Percentiles rank a stretch among this genome's conserved stretches.
These are phyloP conservation scores for Coelastrella sp. DNA, from an alignment of 139 green algal species.

Conservation along the genomic window DNA sequence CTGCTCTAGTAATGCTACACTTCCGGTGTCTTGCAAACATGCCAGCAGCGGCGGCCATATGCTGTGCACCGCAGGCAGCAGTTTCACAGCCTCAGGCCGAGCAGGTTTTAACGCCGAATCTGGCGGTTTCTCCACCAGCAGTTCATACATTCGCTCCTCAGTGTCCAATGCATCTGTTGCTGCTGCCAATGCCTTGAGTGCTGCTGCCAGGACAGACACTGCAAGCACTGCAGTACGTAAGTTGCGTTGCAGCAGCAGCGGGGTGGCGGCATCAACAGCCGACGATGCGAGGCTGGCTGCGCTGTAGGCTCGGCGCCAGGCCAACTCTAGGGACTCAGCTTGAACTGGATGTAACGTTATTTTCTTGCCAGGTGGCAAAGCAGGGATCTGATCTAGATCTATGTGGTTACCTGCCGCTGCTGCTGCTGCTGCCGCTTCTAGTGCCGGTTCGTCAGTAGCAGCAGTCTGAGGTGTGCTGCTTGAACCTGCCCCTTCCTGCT, in stretches of 20 bases:
- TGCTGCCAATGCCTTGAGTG: constrained; percentile 65
- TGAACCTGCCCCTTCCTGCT: background rate
- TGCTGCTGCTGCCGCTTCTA: constrained; percentile 9
- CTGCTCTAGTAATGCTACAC: constrained; percentile 59
- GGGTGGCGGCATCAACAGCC: constrained; percentile 65
- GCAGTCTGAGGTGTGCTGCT: background rate
- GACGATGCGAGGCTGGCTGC: constrained; percentile 68
- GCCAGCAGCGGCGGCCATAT: constrained; percentile 73
- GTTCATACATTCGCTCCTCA: constrained; percentile 54
- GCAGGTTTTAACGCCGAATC: constrained; percentile 52
- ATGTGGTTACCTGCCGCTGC: background rate
- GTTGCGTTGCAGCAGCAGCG: constrained; percentile 65
- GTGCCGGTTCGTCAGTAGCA: too few species aligned
- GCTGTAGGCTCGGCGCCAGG: constrained; percentile 57
- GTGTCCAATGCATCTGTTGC: constrained; percentile 49
- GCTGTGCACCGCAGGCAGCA: constrained; percentile 81
- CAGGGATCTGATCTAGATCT: background rate
- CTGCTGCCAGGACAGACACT: background rate
- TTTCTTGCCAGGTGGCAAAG: constrained; percentile 18
- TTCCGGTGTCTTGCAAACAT: constrained; percentile 68
- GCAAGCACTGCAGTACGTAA: constrained; percentile 28
- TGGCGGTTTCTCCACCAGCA: constrained; percentile 28
- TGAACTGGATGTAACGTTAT: constrained; percentile 51
- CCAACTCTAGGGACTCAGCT: constrained; percentile 52
- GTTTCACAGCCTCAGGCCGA: constrained; percentile 63